These are phyloP conservation scores for Aspergillus amoenus DNA, from an alignment of 2,329 filamentous ascomycete species.

Conservation along the genomic window DNA sequence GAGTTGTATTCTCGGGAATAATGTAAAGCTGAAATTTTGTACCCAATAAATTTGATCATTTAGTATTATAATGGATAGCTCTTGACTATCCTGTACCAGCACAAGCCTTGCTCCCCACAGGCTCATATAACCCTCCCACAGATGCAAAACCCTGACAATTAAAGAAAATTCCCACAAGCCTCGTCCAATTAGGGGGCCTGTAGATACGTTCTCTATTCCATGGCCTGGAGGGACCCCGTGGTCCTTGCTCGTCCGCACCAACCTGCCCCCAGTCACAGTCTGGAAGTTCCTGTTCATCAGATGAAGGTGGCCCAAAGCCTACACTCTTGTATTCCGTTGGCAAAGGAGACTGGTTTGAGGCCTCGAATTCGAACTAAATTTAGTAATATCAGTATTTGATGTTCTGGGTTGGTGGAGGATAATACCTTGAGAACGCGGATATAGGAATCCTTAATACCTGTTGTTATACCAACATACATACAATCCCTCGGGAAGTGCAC, in stretches of 20 bases:
- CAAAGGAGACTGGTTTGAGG: too few relatives aligned
- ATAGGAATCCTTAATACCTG: neutral
- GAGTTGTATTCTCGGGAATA: too few relatives aligned
- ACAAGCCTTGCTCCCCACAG: neutral
- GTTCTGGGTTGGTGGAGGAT: too few relatives aligned
- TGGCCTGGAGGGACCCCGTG: too few relatives aligned
- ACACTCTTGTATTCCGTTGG: neutral
- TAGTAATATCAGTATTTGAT: neutral
- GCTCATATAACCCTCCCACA: slow-evolving; percentile 10
- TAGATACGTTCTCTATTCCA: neutral
- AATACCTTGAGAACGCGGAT: neutral
- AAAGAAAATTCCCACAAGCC: slow-evolving; percentile 7
- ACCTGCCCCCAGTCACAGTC: neutral
- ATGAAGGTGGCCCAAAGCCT: neutral
- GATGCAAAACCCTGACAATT: slow-evolving; percentile 1
- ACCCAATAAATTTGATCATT: too few relatives aligned
- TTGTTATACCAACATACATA: neutral
- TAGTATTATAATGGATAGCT: too few relatives aligned
- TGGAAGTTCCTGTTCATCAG: neutral
- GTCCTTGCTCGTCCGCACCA: too few relatives aligned
- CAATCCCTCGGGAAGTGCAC: neutral
- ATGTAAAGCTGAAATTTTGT: too few relatives aligned
- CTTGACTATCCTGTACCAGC: too few relatives aligned
- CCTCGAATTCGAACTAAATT: neutral
- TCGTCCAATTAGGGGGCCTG: neutral